phyloP scores from a whole-genome alignment of 176 grass and related monocot genomes.

The Pharus latifolius region DNA sequence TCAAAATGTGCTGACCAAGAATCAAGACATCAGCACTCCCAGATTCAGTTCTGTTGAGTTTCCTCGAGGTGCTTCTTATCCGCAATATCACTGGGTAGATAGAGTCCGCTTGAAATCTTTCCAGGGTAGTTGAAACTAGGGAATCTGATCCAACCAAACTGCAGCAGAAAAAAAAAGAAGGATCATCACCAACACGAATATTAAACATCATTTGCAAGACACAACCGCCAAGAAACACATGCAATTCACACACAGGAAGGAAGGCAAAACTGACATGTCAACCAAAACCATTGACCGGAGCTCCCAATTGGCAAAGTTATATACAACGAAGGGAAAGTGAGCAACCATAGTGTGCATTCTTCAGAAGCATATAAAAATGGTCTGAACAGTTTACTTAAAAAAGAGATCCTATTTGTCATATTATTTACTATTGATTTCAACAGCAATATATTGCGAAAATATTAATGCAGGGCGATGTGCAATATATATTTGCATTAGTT shows the following conservation, averaged over 20 bases:
- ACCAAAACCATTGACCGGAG: constrained; percentile 73
- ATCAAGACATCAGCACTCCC: background rate
- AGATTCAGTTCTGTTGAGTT: background rate
- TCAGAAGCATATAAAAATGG: background rate
- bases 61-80: constrained; percentile 15
- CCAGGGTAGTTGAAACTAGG: constrained; percentile 46
- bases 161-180: background rate
- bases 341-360: background rate
- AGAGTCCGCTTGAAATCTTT: constrained; percentile 30
- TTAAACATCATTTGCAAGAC: background rate
- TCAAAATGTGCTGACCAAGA: background rate
- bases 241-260: background rate
- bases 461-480: background rate
- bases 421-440: background rate
- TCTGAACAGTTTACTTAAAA: background rate
- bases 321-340: constrained; percentile 12
- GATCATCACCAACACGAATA: background rate
- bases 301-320: constrained; percentile 79
- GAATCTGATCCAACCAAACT: constrained; percentile 44
- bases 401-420: background rate
- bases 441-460: background rate
- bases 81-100: constrained; percentile 44
- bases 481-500: background rate
- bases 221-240: background rate
- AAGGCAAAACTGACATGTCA: constrained; percentile 39